Evolutionary conservation across 768 basidiomycete genomes (phyloP).

Genomic region (Leccinum sublutescens): DNA sequence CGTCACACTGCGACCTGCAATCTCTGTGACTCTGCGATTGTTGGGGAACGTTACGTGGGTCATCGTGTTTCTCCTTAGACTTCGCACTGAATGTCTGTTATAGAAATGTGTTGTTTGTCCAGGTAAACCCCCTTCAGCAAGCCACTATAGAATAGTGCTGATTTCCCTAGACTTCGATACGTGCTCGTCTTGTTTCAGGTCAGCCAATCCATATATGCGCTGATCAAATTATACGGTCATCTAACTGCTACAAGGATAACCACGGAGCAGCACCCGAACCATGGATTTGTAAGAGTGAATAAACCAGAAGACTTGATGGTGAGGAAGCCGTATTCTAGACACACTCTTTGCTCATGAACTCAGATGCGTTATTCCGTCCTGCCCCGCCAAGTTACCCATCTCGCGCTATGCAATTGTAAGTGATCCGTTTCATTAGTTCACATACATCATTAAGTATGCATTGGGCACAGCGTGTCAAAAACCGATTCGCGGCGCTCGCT

Average conservation of each 20-base stretch:
- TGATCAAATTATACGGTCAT: not conserved
- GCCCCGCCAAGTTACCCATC: slow-evolving; percentile 37
- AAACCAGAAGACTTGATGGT: slow-evolving; percentile 59
- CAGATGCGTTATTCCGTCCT: slow-evolving; percentile 32
- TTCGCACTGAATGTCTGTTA: slow-evolving; percentile 2
- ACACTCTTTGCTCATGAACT: not conserved
- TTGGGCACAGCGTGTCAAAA: slow-evolving; percentile 41
- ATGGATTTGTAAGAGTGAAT: slow-evolving; percentile 66
- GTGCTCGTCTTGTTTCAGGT: slow-evolving; percentile 69
- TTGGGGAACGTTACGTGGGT: slow-evolving; percentile 72
- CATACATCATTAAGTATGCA: not conserved
- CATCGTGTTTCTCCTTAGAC: not conserved
- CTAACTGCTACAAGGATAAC: slow-evolving; percentile 49
- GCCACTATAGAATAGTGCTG: slow-evolving; percentile 3
- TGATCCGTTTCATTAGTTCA: not conserved
- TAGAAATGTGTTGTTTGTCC: slow-evolving; percentile 81
- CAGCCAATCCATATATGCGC: slow-evolving; percentile 11
- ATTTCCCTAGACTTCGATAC: slow-evolving; percentile 64
- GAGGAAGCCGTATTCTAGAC: slow-evolving; percentile 20
- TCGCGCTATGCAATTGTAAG: slow-evolving; percentile 59
- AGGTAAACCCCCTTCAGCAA: slow-evolving; percentile 17
- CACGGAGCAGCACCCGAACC: slow-evolving; percentile 69
- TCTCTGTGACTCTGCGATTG: slow-evolving; percentile 69
- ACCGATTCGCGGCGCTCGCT: slow-evolving; percentile 61
- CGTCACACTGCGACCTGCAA: slow-evolving; percentile 71